Evolutionary conservation across 2,329 filamentous ascomycete genomes (phyloP).

Genomic region (Moelleriella libera): DNA sequence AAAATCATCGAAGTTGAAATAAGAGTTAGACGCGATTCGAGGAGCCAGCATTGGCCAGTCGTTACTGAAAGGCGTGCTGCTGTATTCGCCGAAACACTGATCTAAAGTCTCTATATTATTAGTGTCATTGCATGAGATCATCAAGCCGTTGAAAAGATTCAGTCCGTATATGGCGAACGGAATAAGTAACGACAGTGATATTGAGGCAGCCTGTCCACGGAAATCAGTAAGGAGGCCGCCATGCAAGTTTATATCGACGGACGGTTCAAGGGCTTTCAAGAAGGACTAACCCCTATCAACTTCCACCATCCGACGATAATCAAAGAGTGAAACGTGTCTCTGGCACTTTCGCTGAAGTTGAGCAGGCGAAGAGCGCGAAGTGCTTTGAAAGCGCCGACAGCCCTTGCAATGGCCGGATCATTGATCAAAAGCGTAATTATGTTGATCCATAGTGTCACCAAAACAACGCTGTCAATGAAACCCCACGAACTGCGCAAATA

Average conservation of each 20-base stretch:
- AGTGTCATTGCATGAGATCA: slow-evolving; percentile 62
- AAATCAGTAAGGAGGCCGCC: slow-evolving; percentile 5
- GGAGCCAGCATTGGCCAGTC: slow-evolving; percentile 75
- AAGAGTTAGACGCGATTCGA: slow-evolving; percentile 66
- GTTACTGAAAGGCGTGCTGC: slow-evolving; percentile 55
- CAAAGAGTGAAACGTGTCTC: slow-evolving; percentile 92
- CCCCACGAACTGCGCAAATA: slow-evolving; percentile 96
- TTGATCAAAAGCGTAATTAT: slow-evolving; percentile 70
- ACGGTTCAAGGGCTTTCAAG: no score
- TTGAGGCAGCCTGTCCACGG: slow-evolving; percentile 56
- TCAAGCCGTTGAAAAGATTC: slow-evolving; percentile 77
- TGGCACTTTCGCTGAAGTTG: slow-evolving; percentile 90
- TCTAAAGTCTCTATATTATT: slow-evolving; percentile 42
- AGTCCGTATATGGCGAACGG: slow-evolving; percentile 94
- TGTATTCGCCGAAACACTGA: slow-evolving; percentile 76
- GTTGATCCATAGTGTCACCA: slow-evolving; percentile 91
- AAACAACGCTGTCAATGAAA: slow-evolving; percentile 81
- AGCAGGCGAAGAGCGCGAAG: slow-evolving; percentile 79
- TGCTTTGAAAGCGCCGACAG: slow-evolving; percentile 93
- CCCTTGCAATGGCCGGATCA: slow-evolving; percentile 73
- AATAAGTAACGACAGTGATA: slow-evolving; percentile 85
- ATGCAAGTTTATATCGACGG: neutral
- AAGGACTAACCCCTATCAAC: slow-evolving; percentile 57
- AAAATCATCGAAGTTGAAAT: slow-evolving; percentile 89
- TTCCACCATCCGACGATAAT: slow-evolving; percentile 93